Evolutionary conservation across 192 early-diverging fungal genomes (phyloP), one percentile per base, ranked within the genome.

Genomic region (Linnemannia schmuckeri): DNA sequence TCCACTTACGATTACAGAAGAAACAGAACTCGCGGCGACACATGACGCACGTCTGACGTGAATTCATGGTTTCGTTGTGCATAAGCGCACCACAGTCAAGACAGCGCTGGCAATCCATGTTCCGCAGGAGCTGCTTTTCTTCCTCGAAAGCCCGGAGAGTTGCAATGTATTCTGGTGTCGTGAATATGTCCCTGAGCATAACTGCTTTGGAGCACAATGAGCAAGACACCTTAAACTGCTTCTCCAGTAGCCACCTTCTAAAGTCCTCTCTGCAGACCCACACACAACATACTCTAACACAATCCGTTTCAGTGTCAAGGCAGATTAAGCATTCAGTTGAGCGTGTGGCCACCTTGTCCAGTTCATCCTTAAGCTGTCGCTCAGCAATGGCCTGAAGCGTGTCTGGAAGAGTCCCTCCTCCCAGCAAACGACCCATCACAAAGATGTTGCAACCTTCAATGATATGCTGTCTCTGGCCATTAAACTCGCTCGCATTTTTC

Each of bases 1-100:
- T 74, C 76, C 82, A 83, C 0, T 83, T 54, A 47, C 82, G 76
- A 72, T 83, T 78, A 47, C 82, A 83, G 61, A 83, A 83, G 38
- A 83, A 78, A 55, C 76, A 83, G 72, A 83, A 83, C 3, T 20
- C 71, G 42, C 82, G 82, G 44, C 9, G 20, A 52, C 76, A 83
- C 35, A 7, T 22, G 40, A 78, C 9, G 41, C 76, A 83, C 18
- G n/a, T 74, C 38, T 83, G 76, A 74, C 72, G 47, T 74, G 82
- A 40, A 49, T 44, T 22, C 76, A 78, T 74, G 33, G 75, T 74
- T 70, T 83, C 82, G 52, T 83, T 83, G 72, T 78, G 72, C 76
- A 83, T 49, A 63, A 83, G 76, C 22, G 82, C 76, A 70, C 30
- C 17, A 30, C 82, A 83, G 27, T 54, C 72, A 27, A 75, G 46